These are phyloP conservation scores for Syzygium oleosum DNA, from an alignment of 345 rosid species.

Conservation along the genomic window DNA sequence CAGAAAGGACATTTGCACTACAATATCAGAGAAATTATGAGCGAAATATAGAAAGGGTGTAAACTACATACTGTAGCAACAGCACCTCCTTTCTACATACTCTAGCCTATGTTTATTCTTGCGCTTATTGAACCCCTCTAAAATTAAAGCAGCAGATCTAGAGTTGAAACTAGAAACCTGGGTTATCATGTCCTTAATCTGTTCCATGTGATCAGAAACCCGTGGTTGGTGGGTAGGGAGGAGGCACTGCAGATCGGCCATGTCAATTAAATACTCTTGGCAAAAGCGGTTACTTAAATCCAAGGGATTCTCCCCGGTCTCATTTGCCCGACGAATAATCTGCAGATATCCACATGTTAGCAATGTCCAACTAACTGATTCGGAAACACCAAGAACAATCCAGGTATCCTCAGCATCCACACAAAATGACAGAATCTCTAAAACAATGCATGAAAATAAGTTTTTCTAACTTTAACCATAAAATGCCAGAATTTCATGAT, in stretches of 20 bases:
- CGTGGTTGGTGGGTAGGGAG: conserved; percentile 72
- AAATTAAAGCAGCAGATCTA: not conserved
- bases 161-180: conserved; percentile 28
- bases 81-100: not conserved
- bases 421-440: not conserved
- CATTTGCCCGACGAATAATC: conserved; percentile 74
- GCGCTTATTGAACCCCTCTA: not conserved
- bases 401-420: not conserved
- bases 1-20: not conserved
- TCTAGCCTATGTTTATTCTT: not conserved
- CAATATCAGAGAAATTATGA: not conserved
- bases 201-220: conserved; percentile 67
- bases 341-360: conserved; percentile 12
- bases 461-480: not conserved
- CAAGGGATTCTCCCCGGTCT: conserved; percentile 44
- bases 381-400: not conserved
- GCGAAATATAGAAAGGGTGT: not conserved
- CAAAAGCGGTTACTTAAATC: conserved; percentile 57
- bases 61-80: not conserved
- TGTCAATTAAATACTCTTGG: conserved; percentile 64
- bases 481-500: not conserved
- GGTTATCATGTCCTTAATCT: conserved; percentile 61
- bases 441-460: not conserved
- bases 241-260: conserved; percentile 73
- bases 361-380: not conserved